Evolutionary conservation across 2,329 filamentous ascomycete genomes (phyloP).

Genomic region (Colletotrichum costaricense): DNA sequence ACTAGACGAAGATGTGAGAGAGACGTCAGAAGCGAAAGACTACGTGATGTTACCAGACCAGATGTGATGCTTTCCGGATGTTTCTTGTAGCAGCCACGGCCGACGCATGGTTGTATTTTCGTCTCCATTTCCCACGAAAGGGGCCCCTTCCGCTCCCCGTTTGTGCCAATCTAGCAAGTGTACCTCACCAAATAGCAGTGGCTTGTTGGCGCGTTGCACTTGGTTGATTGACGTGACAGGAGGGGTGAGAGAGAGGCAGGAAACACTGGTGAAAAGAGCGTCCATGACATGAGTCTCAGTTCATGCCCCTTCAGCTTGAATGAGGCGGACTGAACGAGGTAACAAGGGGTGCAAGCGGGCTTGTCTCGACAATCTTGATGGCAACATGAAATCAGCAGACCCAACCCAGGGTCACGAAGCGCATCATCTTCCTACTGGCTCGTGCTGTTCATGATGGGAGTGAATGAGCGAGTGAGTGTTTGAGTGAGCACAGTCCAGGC

Average conservation of each 20-base stretch:
- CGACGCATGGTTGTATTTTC: background rate
- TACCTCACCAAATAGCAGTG: background rate
- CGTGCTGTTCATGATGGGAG: background rate
- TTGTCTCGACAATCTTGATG: background rate
- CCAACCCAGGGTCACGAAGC: too few relatives aligned
- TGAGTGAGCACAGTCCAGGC: background rate
- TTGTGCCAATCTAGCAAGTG: background rate
- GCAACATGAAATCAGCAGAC: background rate
- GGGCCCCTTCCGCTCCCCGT: background rate
- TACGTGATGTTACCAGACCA: background rate
- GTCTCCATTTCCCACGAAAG: background rate
- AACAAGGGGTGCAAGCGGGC: slow-evolving; percentile 4
- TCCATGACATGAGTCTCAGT: background rate
- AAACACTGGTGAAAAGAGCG: background rate
- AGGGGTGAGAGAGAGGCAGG: background rate
- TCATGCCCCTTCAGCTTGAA: background rate
- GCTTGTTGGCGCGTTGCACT: background rate
- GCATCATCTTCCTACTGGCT: background rate
- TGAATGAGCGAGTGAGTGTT: background rate
- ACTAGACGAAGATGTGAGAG: background rate
- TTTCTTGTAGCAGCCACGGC: background rate
- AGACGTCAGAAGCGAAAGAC: background rate
- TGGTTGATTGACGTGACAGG: background rate
- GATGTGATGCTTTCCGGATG: background rate
- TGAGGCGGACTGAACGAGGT: background rate